phyloP scores from a whole-genome alignment of 257 asterid species.

The Solanum rostratum region DNA sequence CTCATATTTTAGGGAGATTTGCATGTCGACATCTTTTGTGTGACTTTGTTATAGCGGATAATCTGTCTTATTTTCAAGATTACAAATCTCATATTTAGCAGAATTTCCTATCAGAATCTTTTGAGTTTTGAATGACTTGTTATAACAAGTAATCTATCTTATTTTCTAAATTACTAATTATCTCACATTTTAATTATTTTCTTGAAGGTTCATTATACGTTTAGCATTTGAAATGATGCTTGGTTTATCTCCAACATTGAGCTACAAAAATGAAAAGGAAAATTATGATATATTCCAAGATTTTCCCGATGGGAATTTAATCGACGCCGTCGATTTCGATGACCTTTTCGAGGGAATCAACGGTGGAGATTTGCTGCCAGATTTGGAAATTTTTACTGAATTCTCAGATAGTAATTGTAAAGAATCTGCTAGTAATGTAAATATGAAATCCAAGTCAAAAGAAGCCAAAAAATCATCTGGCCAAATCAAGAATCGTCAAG shows the following conservation, averaged over 20 bases:
- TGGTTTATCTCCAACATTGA: neutral
- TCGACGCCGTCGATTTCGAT: conserved; percentile 63
- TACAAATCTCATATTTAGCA: neutral
- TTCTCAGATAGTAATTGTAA: conserved; percentile 30
- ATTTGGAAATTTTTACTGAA: conserved; percentile 57
- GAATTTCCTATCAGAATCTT: neutral
- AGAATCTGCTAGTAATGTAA: conserved; percentile 19
- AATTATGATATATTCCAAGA: conserved; percentile 35
- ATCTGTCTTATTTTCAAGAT: neutral
- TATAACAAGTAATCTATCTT: neutral
- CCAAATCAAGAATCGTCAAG: conserved; percentile 22
- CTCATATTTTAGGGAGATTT: neutral
- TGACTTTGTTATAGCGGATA: neutral
- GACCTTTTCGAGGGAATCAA: conserved; percentile 52
- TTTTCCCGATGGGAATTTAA: conserved; percentile 40
- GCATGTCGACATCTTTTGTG: neutral
- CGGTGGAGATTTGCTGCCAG: conserved; percentile 53
- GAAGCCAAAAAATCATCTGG: conserved; percentile 33
- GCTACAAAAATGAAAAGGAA: neutral
- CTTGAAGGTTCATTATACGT: neutral
- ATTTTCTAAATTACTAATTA: neutral
- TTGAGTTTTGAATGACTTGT: neutral
- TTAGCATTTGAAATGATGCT: neutral
- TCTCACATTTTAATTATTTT: neutral
- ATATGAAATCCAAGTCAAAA: conserved; percentile 8